Conservation (phyloP, 257 asterid genomes). For the Avicennia marina region DNA sequence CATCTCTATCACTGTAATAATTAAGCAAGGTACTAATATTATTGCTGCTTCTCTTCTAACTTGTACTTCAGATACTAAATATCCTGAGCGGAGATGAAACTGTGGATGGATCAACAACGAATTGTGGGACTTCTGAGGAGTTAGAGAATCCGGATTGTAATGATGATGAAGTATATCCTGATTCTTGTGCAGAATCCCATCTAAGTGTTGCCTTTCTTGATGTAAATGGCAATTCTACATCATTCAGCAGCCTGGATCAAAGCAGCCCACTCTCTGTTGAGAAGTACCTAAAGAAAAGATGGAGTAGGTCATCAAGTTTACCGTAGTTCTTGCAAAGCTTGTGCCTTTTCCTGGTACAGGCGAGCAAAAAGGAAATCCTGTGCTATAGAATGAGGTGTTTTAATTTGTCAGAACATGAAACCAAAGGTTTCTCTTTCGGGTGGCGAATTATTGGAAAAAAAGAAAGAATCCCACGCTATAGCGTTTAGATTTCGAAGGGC, state of each 20-base stretch:
- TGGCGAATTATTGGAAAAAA: too few species aligned
- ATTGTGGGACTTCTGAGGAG: neutral
- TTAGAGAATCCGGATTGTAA: slow-evolving; percentile 28
- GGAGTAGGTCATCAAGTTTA: slow-evolving; percentile 61
- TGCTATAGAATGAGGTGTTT: too few species aligned
- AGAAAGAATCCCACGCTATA: too few species aligned
- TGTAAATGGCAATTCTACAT: slow-evolving; percentile 35
- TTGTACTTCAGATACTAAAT: slow-evolving; percentile 33
- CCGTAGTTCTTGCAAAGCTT: slow-evolving; percentile 24
- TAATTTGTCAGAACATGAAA: too few species aligned
- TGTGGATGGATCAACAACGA: neutral
- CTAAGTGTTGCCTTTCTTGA: slow-evolving; percentile 56
- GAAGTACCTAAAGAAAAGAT: slow-evolving; percentile 45
- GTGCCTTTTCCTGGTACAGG: too few species aligned
- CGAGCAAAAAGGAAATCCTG: too few species aligned
- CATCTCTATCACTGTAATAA: too few species aligned
- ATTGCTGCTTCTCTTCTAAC: too few species aligned
- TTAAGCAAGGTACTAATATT: slow-evolving; percentile 5
- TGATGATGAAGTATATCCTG: slow-evolving; percentile 70
- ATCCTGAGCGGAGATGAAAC: slow-evolving; percentile 43
- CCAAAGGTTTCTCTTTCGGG: too few species aligned
- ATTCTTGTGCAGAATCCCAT: slow-evolving; percentile 64
- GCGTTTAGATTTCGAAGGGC: too few species aligned
- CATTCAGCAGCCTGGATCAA: slow-evolving; percentile 57
- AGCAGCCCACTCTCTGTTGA: slow-evolving; percentile 53